Evolutionary conservation across 805 yeast genomes (phyloP).

Genomic region (Cyberlindnera euphorbiae): DNA sequence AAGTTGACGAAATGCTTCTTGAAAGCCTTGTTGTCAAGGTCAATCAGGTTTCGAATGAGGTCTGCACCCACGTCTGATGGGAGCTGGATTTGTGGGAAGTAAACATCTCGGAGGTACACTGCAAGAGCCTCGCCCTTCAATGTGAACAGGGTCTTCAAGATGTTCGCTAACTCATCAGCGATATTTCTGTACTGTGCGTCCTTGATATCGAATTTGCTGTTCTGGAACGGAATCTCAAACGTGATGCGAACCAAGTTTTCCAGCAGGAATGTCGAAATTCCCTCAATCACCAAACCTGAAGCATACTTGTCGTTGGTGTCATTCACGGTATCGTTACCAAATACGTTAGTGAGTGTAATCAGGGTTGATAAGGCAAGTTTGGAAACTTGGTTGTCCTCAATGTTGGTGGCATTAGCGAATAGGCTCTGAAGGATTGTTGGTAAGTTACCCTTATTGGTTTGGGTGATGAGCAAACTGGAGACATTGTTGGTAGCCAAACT

Average conservation of each 20-base stretch:
- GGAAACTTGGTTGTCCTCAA: slow-evolving; percentile 58
- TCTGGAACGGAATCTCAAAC: slow-evolving; percentile 78
- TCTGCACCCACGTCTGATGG: slow-evolving; percentile 57
- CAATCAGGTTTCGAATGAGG: slow-evolving; percentile 54
- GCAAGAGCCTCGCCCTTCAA: slow-evolving; percentile 44
- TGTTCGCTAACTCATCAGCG: slow-evolving; percentile 67
- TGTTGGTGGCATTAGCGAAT: slow-evolving; percentile 59
- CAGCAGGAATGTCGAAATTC: slow-evolving; percentile 66
- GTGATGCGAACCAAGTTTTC: slow-evolving; percentile 61
- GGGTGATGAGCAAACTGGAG: slow-evolving; percentile 70
- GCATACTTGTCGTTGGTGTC: slow-evolving; percentile 55
- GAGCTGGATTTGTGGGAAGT: slow-evolving; percentile 49
- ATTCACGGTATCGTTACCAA: slow-evolving; percentile 65
- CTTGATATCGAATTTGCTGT: slow-evolving; percentile 55
- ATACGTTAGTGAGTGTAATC: slow-evolving; percentile 52
- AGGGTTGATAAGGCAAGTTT: slow-evolving; percentile 68
- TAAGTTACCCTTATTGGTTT: slow-evolving; percentile 55
- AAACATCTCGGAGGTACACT: slow-evolving; percentile 46
- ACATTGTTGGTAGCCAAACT: slow-evolving; percentile 72
- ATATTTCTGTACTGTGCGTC: slow-evolving; percentile 78
- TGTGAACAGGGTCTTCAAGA: slow-evolving; percentile 59
- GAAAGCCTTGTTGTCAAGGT: slow-evolving; percentile 56
- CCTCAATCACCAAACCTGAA: slow-evolving; percentile 49
- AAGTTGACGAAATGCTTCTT: slow-evolving; percentile 60
- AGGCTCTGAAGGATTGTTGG: slow-evolving; percentile 59